Conservation (phyloP, 1,284 basidiomycete genomes). For the Gymnopus androsaceus region DNA sequence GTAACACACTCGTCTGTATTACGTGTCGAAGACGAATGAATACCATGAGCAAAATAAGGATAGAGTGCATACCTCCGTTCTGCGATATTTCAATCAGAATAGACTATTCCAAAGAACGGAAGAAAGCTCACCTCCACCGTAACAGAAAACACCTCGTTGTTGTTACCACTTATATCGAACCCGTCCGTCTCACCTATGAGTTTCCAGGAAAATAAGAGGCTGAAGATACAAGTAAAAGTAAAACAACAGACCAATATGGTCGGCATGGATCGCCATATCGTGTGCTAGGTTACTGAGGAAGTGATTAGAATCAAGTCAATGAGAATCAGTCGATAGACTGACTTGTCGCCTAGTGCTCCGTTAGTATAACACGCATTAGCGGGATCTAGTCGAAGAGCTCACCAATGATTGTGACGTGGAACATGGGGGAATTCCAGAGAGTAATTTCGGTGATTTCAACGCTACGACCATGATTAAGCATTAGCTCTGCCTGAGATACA, state of each 20-base stretch:
- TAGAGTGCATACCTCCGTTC: conserved; percentile 3
- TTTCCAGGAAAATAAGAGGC: background rate
- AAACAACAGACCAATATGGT: conserved; percentile 7
- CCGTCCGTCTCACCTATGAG: conserved; percentile 7
- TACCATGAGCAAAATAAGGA: background rate
- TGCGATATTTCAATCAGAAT: background rate
- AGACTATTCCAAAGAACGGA: background rate
- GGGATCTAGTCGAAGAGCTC: too few species aligned
- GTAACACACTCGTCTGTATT: conserved; percentile 21
- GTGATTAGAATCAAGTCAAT: background rate
- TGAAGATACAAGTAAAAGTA: background rate
- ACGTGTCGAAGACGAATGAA: background rate
- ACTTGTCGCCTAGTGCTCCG: conserved; percentile 11
- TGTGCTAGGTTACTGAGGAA: conserved; percentile 16
- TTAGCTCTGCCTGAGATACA: background rate
- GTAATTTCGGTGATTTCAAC: conserved; percentile 7
- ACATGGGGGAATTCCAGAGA: conserved; percentile 17
- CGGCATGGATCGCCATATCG: conserved; percentile 14
- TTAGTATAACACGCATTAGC: too few species aligned
- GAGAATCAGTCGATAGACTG: background rate
- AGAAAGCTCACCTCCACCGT: conserved; percentile 20
- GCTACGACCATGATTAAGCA: background rate
- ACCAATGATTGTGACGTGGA: conserved; percentile 23
- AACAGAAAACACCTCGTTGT: conserved; percentile 26
- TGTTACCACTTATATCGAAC: conserved; percentile 17